phyloP scores from a whole-genome alignment of 75 land plant genomes.

The Azolla pinnata region DNA sequence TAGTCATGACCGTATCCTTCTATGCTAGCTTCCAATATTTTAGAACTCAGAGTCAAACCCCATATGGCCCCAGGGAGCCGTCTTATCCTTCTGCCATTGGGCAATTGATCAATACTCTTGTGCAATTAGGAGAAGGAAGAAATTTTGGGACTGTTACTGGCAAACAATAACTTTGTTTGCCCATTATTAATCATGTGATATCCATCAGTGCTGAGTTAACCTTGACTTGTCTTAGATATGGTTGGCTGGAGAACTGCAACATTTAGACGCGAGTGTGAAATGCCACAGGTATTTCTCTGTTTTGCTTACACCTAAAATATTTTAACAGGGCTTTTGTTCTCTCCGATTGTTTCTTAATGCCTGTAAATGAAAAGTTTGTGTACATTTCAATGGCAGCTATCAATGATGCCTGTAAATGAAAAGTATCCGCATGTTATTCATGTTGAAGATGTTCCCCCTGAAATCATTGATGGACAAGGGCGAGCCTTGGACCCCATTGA shows the following conservation, averaged over 20 bases:
- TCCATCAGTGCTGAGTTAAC: slow-evolving; percentile 3
- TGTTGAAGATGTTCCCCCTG: slow-evolving; percentile 35
- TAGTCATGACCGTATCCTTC: slow-evolving; percentile 83
- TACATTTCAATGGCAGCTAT: no score
- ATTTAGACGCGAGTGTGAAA: slow-evolving; percentile 59
- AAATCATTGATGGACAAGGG: not conserved
- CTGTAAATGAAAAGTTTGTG: slow-evolving; percentile 20
- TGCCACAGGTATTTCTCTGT: no score
- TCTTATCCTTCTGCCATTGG: no score
- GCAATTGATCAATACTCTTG: no score
- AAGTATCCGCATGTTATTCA: slow-evolving; percentile 77
- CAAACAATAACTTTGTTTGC: no score
- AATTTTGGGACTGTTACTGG: no score
- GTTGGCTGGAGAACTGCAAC: slow-evolving; percentile 96
- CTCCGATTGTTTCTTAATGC: not conserved
- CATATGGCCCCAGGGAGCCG: no score
- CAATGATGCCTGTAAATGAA: slow-evolving; percentile 23
- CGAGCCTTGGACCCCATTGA: slow-evolving; percentile 11
- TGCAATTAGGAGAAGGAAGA: no score
- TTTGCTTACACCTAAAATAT: no score
- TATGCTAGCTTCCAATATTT: no score
- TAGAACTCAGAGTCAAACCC: no score
- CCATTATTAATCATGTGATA: not conserved
- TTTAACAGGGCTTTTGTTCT: no score
- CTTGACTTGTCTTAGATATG: slow-evolving; percentile 48